These are phyloP conservation scores for Moesziomyces parantarcticus DNA, from an alignment of 1,284 basidiomycete species.

Conservation along the genomic window DNA sequence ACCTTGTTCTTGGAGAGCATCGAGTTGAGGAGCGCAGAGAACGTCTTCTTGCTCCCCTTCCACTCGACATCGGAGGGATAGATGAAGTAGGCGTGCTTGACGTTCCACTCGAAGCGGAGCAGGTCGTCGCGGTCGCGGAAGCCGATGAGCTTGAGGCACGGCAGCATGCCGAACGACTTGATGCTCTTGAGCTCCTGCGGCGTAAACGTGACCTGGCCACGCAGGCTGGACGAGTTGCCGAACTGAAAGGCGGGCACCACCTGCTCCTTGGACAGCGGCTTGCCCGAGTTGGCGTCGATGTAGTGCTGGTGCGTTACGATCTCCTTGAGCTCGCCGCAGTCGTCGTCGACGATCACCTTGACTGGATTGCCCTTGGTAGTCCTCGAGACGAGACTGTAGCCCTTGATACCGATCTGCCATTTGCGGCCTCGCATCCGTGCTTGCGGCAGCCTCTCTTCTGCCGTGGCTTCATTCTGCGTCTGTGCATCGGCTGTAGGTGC, in stretches of 20 bases:
- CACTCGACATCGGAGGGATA: slow-evolving; percentile 91
- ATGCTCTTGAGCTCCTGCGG: slow-evolving; percentile 84
- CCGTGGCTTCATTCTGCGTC: background rate
- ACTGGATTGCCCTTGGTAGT: slow-evolving; percentile 56
- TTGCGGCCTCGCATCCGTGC: slow-evolving; percentile 70
- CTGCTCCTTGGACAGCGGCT: slow-evolving; percentile 77
- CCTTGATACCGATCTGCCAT: slow-evolving; percentile 88
- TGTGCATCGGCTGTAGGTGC: slow-evolving; percentile 7
- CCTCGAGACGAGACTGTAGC: slow-evolving; percentile 70
- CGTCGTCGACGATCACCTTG: slow-evolving; percentile 58
- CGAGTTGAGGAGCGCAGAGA: slow-evolving; percentile 84
- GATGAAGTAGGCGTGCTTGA: slow-evolving; percentile 90
- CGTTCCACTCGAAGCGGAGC: slow-evolving; percentile 84
- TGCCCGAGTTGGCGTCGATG: slow-evolving; percentile 76
- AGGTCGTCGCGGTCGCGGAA: slow-evolving; percentile 76
- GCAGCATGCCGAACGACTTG: slow-evolving; percentile 69
- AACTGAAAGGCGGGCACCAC: slow-evolving; percentile 68
- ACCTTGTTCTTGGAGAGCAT: slow-evolving; percentile 85
- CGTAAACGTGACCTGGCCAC: slow-evolving; percentile 80
- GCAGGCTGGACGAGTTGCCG: slow-evolving; percentile 47
- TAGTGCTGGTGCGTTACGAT: slow-evolving; percentile 70
- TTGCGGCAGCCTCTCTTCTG: slow-evolving; percentile 40
- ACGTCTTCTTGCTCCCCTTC: slow-evolving; percentile 89
- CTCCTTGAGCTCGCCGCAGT: slow-evolving; percentile 51
- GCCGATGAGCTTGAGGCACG: slow-evolving; percentile 85